Evolutionary conservation across 2,329 filamentous ascomycete genomes (phyloP), one percentile per base, ranked within the genome.

Genomic region (Fusarium ramigenum): DNA sequence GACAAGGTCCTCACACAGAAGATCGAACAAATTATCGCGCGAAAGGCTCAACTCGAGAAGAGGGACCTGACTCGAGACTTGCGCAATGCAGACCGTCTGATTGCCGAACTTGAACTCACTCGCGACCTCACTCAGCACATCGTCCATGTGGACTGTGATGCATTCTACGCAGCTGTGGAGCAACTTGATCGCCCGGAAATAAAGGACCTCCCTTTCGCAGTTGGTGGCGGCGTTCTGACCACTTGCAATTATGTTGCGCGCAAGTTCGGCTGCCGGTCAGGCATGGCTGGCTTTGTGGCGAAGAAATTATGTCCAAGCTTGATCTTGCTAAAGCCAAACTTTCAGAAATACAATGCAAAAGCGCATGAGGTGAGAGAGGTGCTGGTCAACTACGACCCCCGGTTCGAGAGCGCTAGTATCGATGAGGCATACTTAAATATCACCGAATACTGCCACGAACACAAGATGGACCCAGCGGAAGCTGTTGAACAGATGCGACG

Each of bases 341-440:
- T 97, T 77, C 89, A 92, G 52, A 98, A 98, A 79, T 99, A 99
- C 79, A 93, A 87, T 2, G 90, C 93, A 19, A 99, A 98, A 82
- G 96, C 96, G 0, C 89, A 93, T 65, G 95, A 98, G 80, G 91
- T 98, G 10, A 90, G 96, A 16, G 89, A 92, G 46, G 90, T 99
- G 3, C 85, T 99, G 21, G 92, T 90, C 16, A 87, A 92, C n/a
- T 99, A 98, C 78, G 96, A 99, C 78, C 90, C 94, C 0, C 88
- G 93, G 4, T 99, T 97, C 75, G 94, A 98, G 81, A 97, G 93
- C 76, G 94, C 96, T 1, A 97, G 95, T 79, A 95, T 97, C 73
- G 96, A 99, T 76, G 96, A 99, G 81, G 96, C 96, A 2, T 99
- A 98, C 79, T 86, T 99, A 34, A 98, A 99, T 77, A 93, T 99